Conservation (phyloP, 345 rosid genomes). For the Trapa incisa region DNA sequence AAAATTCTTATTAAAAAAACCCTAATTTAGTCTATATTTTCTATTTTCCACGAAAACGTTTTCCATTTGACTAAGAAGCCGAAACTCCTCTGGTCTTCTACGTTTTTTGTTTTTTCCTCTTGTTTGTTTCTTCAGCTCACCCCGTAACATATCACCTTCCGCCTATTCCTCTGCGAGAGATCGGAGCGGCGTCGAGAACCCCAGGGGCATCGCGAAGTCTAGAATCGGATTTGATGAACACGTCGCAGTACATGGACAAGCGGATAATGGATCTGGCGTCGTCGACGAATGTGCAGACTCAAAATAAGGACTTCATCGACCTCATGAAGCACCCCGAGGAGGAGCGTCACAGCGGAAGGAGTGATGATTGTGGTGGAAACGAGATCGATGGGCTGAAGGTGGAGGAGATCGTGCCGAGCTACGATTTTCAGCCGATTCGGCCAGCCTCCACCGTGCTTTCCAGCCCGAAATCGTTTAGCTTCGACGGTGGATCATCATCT, state of each 20-base stretch:
- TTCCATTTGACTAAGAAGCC: too few relatives aligned
- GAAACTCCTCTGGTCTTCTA: too few relatives aligned
- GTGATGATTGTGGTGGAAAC: conserved; percentile 11
- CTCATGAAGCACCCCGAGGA: conserved; percentile 33
- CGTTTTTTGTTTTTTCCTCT: too few relatives aligned
- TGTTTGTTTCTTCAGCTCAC: too few relatives aligned
- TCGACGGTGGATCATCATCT: conserved; percentile 32
- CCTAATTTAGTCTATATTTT: too few relatives aligned
- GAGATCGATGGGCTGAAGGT: conserved; percentile 25
- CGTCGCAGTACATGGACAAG: conserved; percentile 62
- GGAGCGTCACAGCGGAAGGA: not conserved
- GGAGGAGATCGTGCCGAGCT: conserved; percentile 74
- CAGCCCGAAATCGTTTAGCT: conserved; percentile 18
- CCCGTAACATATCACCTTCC: too few relatives aligned
- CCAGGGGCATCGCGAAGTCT: not conserved
- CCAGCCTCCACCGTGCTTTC: conserved; percentile 23
- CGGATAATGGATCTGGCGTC: conserved; percentile 70
- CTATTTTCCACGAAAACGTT: too few relatives aligned
- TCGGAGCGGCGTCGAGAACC: not conserved
- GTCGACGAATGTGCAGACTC: conserved; percentile 21
- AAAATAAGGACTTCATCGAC: conserved; percentile 34
- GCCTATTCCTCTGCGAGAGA: too few relatives aligned
- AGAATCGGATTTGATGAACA: conserved; percentile 29
- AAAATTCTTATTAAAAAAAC: too few relatives aligned
- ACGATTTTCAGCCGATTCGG: conserved; percentile 80